These are phyloP conservation scores for Exophiala sp. DNA, from an alignment of 2,329 filamentous ascomycete genomes.

Conservation along the genomic window DNA sequence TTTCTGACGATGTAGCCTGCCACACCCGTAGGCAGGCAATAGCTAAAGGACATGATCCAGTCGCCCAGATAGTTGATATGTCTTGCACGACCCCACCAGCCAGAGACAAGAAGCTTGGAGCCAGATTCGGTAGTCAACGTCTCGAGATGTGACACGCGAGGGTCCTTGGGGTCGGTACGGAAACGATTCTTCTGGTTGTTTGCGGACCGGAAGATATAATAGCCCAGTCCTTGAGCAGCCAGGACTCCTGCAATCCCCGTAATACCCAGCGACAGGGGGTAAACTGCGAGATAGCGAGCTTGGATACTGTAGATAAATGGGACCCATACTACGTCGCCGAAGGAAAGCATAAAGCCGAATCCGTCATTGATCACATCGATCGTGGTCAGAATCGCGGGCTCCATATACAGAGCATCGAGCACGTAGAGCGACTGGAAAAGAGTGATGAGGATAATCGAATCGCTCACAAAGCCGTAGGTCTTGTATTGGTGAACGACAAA, in stretches of 20 bases:
- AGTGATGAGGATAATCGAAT: slow-evolving; percentile 76
- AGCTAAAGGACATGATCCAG: slow-evolving; percentile 90
- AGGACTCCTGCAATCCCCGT: slow-evolving; percentile 60
- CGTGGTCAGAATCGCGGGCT: slow-evolving; percentile 80
- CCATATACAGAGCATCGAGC: slow-evolving; percentile 79
- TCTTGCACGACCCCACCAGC: slow-evolving; percentile 88
- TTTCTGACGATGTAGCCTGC: slow-evolving; percentile 69
- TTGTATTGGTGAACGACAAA: slow-evolving; percentile 85
- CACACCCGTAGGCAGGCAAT: slow-evolving; percentile 76
- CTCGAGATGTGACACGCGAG: slow-evolving; percentile 69
- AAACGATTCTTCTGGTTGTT: slow-evolving; percentile 96
- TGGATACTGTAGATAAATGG: slow-evolving; percentile 84
- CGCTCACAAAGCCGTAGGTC: slow-evolving; percentile 73
- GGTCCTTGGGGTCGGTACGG: slow-evolving; percentile 77
- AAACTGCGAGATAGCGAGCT: slow-evolving; percentile 73
- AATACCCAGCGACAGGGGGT: slow-evolving; percentile 72
- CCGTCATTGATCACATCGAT: slow-evolving; percentile 93
- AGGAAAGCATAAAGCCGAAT: slow-evolving; percentile 90
- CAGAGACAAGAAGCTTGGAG: slow-evolving; percentile 71
- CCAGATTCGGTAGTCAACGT: slow-evolving; percentile 81
- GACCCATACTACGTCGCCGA: slow-evolving; percentile 88
- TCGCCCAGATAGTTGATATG: slow-evolving; percentile 97
- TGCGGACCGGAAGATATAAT: slow-evolving; percentile 84
- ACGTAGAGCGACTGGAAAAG: slow-evolving; percentile 75
- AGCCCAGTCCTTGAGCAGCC: slow-evolving; percentile 64